phyloP scores from a whole-genome alignment of 352 stramenopile species.

The Pythium myriotylum region DNA sequence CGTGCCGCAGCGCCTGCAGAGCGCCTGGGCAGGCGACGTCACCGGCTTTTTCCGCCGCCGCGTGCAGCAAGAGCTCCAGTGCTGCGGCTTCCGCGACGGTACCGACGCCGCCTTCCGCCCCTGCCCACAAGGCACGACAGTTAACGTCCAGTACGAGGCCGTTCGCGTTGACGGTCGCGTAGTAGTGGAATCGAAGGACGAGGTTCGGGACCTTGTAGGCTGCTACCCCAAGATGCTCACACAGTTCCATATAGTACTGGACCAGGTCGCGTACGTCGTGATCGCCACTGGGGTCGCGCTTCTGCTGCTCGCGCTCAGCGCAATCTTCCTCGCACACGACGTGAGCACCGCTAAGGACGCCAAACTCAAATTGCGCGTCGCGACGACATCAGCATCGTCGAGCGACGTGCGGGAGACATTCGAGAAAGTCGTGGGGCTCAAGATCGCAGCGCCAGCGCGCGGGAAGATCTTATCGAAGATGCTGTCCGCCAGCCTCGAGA shows the following conservation, averaged over 20 bases:
- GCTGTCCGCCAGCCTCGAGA: conserved; percentile 56
- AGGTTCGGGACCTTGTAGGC: conserved; percentile 50
- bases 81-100: conserved; percentile 61
- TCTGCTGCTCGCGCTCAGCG: conserved; percentile 40
- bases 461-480: conserved; percentile 72
- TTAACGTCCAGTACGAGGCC: conserved; percentile 64
- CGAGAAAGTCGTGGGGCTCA: conserved; percentile 69
- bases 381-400: conserved; percentile 13
- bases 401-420: conserved; percentile 52
- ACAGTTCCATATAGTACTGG: conserved; percentile 46
- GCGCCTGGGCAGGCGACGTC: conserved; percentile 45
- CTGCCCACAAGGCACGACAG: conserved; percentile 46
- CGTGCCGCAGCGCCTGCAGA: conserved; percentile 49
- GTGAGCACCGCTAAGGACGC: conserved; percentile 63
- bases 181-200: conserved; percentile 44
- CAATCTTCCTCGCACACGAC: conserved; percentile 64
- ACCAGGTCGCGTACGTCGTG: conserved; percentile 45
- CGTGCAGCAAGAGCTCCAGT: conserved; percentile 69
- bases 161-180: conserved; percentile 58
- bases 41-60: conserved; percentile 45
- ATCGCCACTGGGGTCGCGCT: conserved; percentile 37
- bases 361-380: conserved; percentile 69
- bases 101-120: conserved; percentile 49
- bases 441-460: conserved; percentile 65
- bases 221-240: conserved; percentile 59